A percentile compares a stretch with the other conserved stretches of the same genome.
phyloP scores from a whole-genome alignment of 2,329 filamentous ascomycete genomes.

The Cladorrhinum sp. region DNA sequence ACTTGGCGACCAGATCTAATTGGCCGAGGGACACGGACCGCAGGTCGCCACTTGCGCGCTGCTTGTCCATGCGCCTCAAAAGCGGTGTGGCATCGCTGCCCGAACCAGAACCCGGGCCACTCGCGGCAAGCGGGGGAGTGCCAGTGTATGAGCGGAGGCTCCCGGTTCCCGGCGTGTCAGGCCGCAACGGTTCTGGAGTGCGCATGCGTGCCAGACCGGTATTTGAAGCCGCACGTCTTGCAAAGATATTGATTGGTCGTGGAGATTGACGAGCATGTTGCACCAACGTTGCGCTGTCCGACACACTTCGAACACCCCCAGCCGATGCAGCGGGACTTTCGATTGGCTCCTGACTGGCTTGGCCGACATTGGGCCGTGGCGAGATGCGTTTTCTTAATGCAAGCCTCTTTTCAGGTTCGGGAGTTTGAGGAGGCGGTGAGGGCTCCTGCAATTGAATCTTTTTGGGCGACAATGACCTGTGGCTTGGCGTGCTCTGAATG shows the following conservation, averaged over 20 bases:
- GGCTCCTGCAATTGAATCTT: constrained; percentile 39
- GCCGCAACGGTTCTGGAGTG: constrained; percentile 57
- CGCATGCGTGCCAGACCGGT: constrained; percentile 50
- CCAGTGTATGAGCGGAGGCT: constrained; percentile 40
- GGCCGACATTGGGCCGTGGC: background rate
- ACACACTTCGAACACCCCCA: constrained; percentile 35
- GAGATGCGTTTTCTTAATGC: constrained; percentile 24
- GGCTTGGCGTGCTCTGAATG: constrained; percentile 3
- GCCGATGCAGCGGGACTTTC: constrained; percentile 21
- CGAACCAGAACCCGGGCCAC: background rate
- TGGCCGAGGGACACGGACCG: constrained; percentile 64
- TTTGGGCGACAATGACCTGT: constrained; percentile 18
- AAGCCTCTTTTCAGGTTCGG: constrained; percentile 45
- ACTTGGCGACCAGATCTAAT: constrained; percentile 41
- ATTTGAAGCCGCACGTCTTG: constrained; percentile 50
- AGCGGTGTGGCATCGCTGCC: constrained; percentile 7
- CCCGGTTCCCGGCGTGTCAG: constrained; percentile 58
- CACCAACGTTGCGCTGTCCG: constrained; percentile 31
- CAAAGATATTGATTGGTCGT: constrained; percentile 17
- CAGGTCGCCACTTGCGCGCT: constrained; percentile 69
- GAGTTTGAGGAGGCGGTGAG: constrained; percentile 35
- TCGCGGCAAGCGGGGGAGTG: constrained; percentile 52
- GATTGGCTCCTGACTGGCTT: constrained; percentile 28
- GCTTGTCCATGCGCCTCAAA: constrained; percentile 65
- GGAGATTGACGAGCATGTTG: constrained; percentile 2